Conservation (phyloP, 2,329 filamentous ascomycete genomes). For the Fusarium tjaetaba region DNA sequence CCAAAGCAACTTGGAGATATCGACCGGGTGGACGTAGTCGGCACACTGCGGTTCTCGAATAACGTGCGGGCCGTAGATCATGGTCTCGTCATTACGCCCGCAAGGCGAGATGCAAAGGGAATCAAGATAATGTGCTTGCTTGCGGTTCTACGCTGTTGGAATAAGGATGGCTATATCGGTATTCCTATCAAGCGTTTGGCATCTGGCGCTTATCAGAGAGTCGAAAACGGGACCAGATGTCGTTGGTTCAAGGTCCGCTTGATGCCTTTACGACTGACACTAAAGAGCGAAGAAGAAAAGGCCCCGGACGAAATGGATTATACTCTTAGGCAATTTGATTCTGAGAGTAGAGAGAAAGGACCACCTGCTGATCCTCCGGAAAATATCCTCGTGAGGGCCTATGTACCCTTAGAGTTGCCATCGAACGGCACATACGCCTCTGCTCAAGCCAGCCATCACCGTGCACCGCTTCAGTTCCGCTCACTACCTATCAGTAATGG, state of each 20-base stretch:
- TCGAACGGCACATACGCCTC: neutral
- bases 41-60: neutral
- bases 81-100: neutral
- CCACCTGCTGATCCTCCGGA: conserved; percentile 19
- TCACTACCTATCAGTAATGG: neutral
- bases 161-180: conserved; percentile 9
- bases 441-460: neutral
- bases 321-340: conserved; percentile 3
- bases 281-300: neutral
- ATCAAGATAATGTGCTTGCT: conserved; percentile 15
- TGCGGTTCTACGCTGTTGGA: conserved; percentile 3
- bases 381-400: neutral
- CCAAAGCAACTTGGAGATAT: neutral
- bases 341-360: neutral
- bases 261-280: conserved; percentile 4
- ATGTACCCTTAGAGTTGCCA: neutral
- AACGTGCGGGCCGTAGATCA: conserved; percentile 8
- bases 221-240: conserved; percentile 6
- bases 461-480: neutral
- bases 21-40: conserved; percentile 2
- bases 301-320: neutral
- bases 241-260: conserved; percentile 11
- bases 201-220: neutral
- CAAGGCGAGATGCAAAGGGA: conserved; percentile 4
- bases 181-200: conserved; percentile 13